Percentiles rank a stretch among this genome's conserved stretches.
Evolutionary conservation across 2,329 filamentous ascomycete genomes (phyloP).

Genomic region (Stylonectria norvegica): DNA sequence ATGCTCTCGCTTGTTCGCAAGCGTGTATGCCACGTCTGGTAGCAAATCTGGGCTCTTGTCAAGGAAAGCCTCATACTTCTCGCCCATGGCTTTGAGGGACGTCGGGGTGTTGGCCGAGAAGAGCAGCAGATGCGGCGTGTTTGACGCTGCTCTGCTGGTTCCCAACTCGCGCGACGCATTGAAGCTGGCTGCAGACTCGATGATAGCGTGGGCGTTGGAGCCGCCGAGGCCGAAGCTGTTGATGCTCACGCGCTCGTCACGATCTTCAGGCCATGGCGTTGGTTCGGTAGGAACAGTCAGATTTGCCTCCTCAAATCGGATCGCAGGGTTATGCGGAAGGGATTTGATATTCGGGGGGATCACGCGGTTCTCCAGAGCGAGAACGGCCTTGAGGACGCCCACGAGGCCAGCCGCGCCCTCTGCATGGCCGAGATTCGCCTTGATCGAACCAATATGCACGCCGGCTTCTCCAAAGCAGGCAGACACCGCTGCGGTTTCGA

Average conservation of each 20-base stretch:
- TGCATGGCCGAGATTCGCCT: conserved; percentile 26
- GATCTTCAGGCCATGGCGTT: conserved; percentile 10
- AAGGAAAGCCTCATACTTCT: too few relatives aligned
- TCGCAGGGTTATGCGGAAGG: conserved; percentile 21
- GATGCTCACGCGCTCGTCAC: conserved; percentile 15
- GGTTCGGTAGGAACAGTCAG: conserved; percentile 16
- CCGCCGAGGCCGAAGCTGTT: conserved; percentile 30
- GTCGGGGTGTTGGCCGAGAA: conserved; percentile 4
- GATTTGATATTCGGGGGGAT: conserved; percentile 22
- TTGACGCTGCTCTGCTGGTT: too few relatives aligned
- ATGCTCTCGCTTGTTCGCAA: conserved; percentile 1
- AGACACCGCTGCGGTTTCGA: conserved; percentile 28
- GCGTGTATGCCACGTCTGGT: conserved; percentile 4
- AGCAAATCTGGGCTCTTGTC: too few relatives aligned
- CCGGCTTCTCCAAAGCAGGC: background rate
- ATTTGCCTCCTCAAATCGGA: conserved; percentile 22
- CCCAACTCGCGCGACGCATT: background rate
- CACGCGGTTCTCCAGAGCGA: conserved; percentile 19
- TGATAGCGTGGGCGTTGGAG: conserved; percentile 21
- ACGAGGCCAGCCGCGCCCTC: conserved; percentile 22
- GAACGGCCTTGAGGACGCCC: conserved; percentile 21
- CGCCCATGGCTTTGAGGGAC: too few relatives aligned
- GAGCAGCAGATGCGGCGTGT: conserved; percentile 1
- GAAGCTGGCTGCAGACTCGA: conserved; percentile 1
- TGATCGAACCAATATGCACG: conserved; percentile 16